Evolutionary conservation across 129 eudicot genomes (phyloP).

Genomic region (Tanacetum coccineum): DNA sequence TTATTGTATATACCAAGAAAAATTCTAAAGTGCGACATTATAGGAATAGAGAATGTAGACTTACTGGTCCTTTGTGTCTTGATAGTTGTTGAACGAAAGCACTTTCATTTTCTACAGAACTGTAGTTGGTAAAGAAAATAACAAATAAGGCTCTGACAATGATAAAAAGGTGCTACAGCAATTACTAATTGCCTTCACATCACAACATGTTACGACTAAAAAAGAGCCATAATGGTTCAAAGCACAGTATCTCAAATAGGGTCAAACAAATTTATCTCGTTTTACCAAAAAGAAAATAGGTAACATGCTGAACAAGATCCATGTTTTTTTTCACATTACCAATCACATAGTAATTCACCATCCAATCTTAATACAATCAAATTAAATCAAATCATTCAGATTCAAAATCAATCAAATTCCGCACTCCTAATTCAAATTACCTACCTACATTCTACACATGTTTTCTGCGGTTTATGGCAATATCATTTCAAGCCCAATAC

Average conservation of each 20-base stretch:
- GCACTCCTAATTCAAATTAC: no score
- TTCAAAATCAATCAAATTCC: no score
- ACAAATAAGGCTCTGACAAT: conserved; percentile 18
- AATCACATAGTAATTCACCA: no score
- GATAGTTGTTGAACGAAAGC: conserved; percentile 73
- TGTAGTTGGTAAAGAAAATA: conserved; percentile 26
- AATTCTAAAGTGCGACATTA: conserved; percentile 10
- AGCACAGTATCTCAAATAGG: conserved; percentile 1
- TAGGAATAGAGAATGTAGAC: conserved; percentile 25
- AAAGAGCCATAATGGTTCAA: conserved; percentile 2
- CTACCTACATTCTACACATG: no score
- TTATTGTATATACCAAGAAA: conserved; percentile 2
- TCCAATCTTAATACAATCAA: no score
- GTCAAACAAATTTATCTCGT: no score
- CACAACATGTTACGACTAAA: background rate
- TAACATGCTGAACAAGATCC: no score
- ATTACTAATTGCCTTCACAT: conserved; percentile 1
- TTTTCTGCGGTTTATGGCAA: no score
- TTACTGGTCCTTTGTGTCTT: conserved; percentile 89
- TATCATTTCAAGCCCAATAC: background rate
- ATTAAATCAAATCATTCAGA: no score
- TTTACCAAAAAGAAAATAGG: no score
- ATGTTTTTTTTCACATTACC: no score
- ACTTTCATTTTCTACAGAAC: conserved; percentile 60
- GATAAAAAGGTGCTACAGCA: background rate